Evolutionary conservation across 345 rosid species (phyloP).

Genomic region (Euphorbia tirucalli): DNA sequence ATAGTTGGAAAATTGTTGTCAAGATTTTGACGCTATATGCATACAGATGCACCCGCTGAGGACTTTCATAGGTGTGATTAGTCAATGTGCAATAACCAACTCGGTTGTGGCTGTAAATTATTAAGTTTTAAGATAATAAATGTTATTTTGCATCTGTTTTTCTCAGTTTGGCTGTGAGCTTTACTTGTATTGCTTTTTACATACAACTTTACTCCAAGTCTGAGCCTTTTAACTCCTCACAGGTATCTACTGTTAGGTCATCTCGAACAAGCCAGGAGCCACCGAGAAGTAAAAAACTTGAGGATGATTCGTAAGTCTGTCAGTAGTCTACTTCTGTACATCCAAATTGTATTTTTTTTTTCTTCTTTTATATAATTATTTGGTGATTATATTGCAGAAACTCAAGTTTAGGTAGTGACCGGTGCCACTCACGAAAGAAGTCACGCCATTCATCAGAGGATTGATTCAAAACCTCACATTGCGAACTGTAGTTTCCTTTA

Average conservation of each 20-base stretch:
- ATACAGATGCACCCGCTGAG: too few species aligned
- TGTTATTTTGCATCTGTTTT: neutral
- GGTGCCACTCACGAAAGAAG: conserved; percentile 40
- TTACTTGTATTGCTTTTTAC: neutral
- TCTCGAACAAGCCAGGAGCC: conserved; percentile 43
- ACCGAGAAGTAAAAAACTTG: conserved; percentile 46
- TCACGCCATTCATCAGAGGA: conserved; percentile 27
- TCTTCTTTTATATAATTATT: neutral
- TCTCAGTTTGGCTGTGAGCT: neutral
- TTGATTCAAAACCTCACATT: conserved; percentile 3
- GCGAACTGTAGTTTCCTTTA: neutral
- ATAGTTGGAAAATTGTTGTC: neutral
- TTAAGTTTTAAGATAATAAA: neutral
- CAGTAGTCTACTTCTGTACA: neutral
- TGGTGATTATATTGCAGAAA: conserved; percentile 32
- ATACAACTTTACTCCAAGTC: neutral
- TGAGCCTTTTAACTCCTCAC: conserved; percentile 23
- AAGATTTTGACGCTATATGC: too few species aligned
- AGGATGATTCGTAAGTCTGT: conserved; percentile 51
- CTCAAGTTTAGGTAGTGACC: conserved; percentile 27
- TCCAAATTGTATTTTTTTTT: neutral
- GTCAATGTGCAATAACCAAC: neutral
- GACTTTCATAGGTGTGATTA: neutral
- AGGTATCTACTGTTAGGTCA: conserved; percentile 45
- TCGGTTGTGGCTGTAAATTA: neutral